Evolutionary conservation across 352 stramenopile species (phyloP), one percentile per base, ranked within the genome.

Genomic region (Phytopythium ostracodes): DNA sequence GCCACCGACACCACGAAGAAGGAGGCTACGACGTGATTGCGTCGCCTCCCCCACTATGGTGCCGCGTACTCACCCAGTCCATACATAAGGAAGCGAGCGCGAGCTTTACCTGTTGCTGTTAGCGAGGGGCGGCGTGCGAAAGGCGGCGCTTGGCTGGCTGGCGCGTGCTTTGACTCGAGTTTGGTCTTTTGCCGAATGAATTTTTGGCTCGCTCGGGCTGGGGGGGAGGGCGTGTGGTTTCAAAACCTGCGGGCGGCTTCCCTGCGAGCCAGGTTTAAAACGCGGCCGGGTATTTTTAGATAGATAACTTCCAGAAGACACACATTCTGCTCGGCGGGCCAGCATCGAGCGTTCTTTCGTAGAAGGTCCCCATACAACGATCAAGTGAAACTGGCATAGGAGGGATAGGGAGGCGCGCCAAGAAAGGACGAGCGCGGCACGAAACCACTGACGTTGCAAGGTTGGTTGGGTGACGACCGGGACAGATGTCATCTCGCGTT

Each of bases 171-270:
- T 89, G 76, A 73, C 76, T 81, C 62, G 73, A 89, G 72, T 81
- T 65, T 67, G 75, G 83, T 87, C 73, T 92, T 92, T 92, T 92
- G 79, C 67, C 81, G 79, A 92, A 92, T 92, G 84, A 91, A 88
- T 69, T 60, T 69, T 60, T 62, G 71, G 75, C 77, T 79, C 68
- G 60, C 68, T 72, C 68, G 22, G 42, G 43, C 43, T 60, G 49
- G 62, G 56, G 49, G 64, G 25, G 15, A n/a, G 17, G 38, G 40
- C 51, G 55, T 49, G 50, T 65, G 62, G 53, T 54, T 63, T 73
- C 62, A 73, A 71, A 77, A 71, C 66, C 52, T 68, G 60, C 43
- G 12, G 20, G 27, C 31, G 31, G 11, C 29, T 35, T 54, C 25
- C 38, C 10, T 22, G 20, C 40, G 29, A 12, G 20, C 25, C 31